phyloP scores from a whole-genome alignment of 176 grass and related monocot species.

The Tuctoria greenei region DNA sequence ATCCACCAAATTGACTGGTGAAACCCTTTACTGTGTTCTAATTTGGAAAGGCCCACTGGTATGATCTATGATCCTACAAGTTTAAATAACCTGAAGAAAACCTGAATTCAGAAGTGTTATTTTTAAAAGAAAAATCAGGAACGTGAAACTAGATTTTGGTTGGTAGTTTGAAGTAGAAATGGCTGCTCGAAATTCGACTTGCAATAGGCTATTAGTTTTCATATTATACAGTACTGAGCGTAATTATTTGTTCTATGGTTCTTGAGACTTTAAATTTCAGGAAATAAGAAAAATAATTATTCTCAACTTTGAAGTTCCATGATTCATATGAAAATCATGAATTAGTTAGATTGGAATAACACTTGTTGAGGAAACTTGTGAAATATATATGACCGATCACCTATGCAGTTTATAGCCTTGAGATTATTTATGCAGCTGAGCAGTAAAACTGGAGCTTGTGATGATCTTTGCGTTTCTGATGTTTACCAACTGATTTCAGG shows the following conservation, averaged over 20 bases:
- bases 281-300: neutral
- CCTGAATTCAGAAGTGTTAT: neutral
- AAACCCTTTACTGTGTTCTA: neutral
- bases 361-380: neutral
- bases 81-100: constrained; percentile 6
- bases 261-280: neutral
- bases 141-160: constrained; percentile 1
- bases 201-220: neutral
- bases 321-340: neutral
- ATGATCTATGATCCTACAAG: neutral
- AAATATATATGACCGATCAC: neutral
- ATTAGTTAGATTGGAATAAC: neutral
- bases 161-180: neutral
- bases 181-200: constrained; percentile 6
- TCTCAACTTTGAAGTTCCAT: neutral
- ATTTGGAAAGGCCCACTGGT: neutral
- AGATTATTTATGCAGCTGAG: constrained; percentile 9
- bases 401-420: neutral
- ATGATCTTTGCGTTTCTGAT: constrained; percentile 10
- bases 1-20: constrained; percentile 1
- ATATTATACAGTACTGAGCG: neutral
- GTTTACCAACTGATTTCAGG: constrained; percentile 52
- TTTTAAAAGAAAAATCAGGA: neutral
- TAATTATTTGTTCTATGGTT: neutral
- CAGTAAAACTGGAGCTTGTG: neutral